Evolutionary conservation across 2,329 filamentous ascomycete species (phyloP), one percentile per base, ranked within the genome.

Genomic region (Dryadomyces quercivorus): DNA sequence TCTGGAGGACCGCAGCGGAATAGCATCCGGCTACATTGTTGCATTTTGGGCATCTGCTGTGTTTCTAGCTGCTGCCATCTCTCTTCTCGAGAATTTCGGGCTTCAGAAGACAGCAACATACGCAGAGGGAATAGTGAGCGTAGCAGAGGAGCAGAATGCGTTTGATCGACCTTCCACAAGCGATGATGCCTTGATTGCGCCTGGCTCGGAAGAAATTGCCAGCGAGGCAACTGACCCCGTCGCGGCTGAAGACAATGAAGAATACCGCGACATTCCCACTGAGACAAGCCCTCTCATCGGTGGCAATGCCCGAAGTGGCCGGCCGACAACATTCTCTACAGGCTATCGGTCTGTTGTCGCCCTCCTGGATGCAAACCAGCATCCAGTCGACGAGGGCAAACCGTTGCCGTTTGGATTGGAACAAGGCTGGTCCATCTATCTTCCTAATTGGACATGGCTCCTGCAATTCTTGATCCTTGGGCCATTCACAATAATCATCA

Each of bases 381-480:
- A 22, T 20, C n/a, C 31, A 13, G 15, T 34, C 38, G 10, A 18
- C 40, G 16, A 38, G 16, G 43, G 18, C 16, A n/a, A 26, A 5
- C 15, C 36, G 18, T 13, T 13, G 36, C 69, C 75, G 0, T 90
- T 84, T 63, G 78, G 79, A 13, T 72, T 80, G 53, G 93, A 97
- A 65, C 93, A 97, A 67, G 72, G 77, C 15, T 98, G 93, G 93
- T 95, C 89, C 52, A 78, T 78, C 4, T 77, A 77, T 42, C 71
- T 97, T 53, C 88, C 89, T 1, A 80, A 77, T 47, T 96, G 86
- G 86, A 83, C 86, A 18, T 98, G 93, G 93, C 68, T 93, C 45
- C 61, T 95, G 18, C 91, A 98, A 63, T 85, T 96, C 59, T 72
- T 97, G 3, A 65, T 96, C 16, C 72, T 94, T 10, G 86, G 81